A percentile compares a stretch with the other conserved stretches of the same genome.
Conservation (phyloP, 306 rosid genomes). For the Prunus persica region DNA sequence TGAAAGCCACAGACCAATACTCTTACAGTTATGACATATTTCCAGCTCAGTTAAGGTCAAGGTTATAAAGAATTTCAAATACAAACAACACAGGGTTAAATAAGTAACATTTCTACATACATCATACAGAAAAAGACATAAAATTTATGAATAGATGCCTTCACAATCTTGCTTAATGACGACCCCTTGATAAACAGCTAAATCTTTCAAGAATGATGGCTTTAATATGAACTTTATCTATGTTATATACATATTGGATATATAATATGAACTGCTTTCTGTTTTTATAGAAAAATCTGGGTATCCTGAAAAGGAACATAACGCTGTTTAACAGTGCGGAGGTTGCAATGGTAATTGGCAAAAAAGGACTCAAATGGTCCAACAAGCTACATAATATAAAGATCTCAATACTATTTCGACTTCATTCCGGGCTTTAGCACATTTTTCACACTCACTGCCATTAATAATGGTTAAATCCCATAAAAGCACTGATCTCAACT, state of each 20-base stretch:
- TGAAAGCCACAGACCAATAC: not conserved
- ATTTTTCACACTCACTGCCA: slow-evolving; percentile 4
- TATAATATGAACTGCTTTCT: not conserved
- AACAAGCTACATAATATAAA: not conserved
- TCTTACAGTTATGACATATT: not conserved
- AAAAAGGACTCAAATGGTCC: not conserved
- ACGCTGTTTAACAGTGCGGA: not conserved
- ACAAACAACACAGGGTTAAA: not conserved
- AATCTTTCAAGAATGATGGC: not conserved
- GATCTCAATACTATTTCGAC: not conserved
- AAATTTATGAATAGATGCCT: not conserved
- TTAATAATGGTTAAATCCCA: not conserved
- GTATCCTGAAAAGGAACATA: not conserved
- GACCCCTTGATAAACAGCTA: not conserved
- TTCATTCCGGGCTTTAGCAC: not conserved
- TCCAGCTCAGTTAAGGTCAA: not conserved
- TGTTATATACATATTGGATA: not conserved
- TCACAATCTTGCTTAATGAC: not conserved
- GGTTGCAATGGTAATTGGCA: not conserved
- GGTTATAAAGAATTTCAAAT: not conserved
- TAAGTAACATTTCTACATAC: not conserved
- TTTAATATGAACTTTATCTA: not conserved
- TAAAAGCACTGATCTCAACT: slow-evolving; percentile 3
- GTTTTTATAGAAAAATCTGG: not conserved
- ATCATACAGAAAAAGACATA: not conserved